phyloP scores from a whole-genome alignment of 148 eudicot species.

The Amaranthus cruentus region DNA sequence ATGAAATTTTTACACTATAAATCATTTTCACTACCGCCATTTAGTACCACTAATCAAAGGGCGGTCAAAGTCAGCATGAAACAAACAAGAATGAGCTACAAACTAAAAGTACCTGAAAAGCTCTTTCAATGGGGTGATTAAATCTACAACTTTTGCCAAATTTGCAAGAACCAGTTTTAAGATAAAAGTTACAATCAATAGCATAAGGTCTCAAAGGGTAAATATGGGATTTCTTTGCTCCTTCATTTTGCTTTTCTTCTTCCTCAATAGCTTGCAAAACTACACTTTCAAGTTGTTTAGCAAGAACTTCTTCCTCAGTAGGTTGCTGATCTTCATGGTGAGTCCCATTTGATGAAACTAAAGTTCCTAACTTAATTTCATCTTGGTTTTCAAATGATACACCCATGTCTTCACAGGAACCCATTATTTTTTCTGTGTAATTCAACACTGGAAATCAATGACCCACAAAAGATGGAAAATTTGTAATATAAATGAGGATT shows the following conservation, averaged over 20 bases:
- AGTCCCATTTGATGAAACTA: slow-evolving; percentile 14
- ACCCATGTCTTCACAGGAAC: slow-evolving; percentile 24
- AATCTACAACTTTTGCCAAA: slow-evolving; percentile 56
- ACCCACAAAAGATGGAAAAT: not conserved
- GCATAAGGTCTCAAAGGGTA: slow-evolving; percentile 45
- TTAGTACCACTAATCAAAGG: too few species aligned
- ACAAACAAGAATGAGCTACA: not conserved
- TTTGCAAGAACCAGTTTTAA: slow-evolving; percentile 58
- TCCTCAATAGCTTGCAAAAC: slow-evolving; percentile 5
- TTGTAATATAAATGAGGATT: not conserved
- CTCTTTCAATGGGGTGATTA: slow-evolving; percentile 38
- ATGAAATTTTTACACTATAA: too few species aligned
- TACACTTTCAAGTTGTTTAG: slow-evolving; percentile 19
- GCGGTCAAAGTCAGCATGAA: not conserved
- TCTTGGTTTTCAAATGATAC: slow-evolving; percentile 7
- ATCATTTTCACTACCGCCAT: too few species aligned
- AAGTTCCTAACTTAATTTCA: slow-evolving; percentile 9
- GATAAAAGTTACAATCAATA: slow-evolving; percentile 47
- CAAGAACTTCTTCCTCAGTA: slow-evolving; percentile 14
- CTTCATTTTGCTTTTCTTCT: slow-evolving; percentile 5
- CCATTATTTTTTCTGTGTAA: slow-evolving; percentile 15
- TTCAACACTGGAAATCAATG: slow-evolving; percentile 16
- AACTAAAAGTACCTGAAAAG: slow-evolving; percentile 35
- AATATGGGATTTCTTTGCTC: slow-evolving; percentile 4
- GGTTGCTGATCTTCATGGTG: slow-evolving; percentile 10